Base-by-base conservation (phyloP, 2,329 filamentous ascomycete species). In the Calycina herbarum region DNA sequence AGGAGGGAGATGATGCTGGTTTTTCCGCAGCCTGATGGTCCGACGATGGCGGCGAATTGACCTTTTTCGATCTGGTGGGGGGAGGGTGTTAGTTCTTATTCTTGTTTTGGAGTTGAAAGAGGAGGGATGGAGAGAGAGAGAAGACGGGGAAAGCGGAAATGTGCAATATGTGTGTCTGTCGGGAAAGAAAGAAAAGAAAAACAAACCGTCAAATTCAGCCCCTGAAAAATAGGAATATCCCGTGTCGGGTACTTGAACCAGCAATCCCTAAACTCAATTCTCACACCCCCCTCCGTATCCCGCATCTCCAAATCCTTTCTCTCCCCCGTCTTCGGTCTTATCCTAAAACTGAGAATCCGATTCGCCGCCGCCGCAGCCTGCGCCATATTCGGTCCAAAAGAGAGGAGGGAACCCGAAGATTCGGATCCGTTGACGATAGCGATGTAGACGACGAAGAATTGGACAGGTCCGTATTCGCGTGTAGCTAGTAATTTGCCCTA, bases 21-120 rank as follows among this genome's bases (percentile, higher is more conserved):
- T 79, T 93, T 91, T 51, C 89, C 89, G 64, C 87, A 89, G 0
- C 89, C 89, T 0, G 86, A 89, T 1, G 88, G 84, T 1, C 89
- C 89, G 2, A 91, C 89, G 0, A 92, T 79, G 0, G 88, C 89
- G 0, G 85, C 87, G 71, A 90, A 91, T 73, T 90, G 86, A 6
- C 89, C 89, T 69, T 87, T 87, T 70, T 86, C 80, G 62, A 92
- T 85, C 59, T 68, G 24, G 42, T 65, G n/a, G 40, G 2, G 15
- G 13, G n/a, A n/a, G 15, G 20, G 24, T 57, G 20, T 61, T 20
- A 10, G 5, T n/a, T n/a, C 13, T n/a, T n/a, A n/a, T 45, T 45
- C 40, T 20, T 45, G 2, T 13, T 20, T 5, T 45, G 4, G 17
- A 15, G 5, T n/a, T 8, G 17, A 31, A 29, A 3, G 2, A 45